phyloP scores from a whole-genome alignment of 1,139 yeast species.

The Geotrichum aggregatum region DNA sequence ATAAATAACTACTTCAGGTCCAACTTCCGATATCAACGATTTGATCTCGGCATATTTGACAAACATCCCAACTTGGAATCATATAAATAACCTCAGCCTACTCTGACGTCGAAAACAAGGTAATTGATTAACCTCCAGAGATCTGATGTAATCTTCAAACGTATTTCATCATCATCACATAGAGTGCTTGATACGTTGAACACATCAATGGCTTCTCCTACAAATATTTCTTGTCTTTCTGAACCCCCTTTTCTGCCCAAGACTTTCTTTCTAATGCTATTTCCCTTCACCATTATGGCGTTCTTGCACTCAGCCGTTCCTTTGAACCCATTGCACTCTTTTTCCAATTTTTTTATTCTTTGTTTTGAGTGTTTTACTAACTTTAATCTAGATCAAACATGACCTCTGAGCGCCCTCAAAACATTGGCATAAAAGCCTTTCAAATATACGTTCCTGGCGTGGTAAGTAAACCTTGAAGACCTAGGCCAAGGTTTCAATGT shows the following conservation, averaged over 20 bases:
- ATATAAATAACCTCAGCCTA: too few relatives aligned
- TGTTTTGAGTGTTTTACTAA: not conserved
- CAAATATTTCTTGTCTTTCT: not conserved
- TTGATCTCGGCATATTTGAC: too few relatives aligned
- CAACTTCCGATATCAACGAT: too few relatives aligned
- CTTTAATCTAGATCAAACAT: constrained; percentile 21
- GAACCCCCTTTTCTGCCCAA: not conserved
- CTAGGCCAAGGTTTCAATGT: not conserved
- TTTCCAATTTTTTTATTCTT: not conserved
- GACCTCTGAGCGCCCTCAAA: constrained; percentile 51
- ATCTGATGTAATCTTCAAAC: too few relatives aligned
- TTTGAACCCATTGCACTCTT: not conserved
- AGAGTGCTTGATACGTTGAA: too few relatives aligned
- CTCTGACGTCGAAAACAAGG: too few relatives aligned
- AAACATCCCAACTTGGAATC: too few relatives aligned
- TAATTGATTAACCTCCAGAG: too few relatives aligned
- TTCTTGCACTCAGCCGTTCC: not conserved
- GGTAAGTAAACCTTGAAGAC: constrained; percentile 33
- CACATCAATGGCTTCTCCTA: too few relatives aligned
- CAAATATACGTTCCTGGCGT: constrained; percentile 84
- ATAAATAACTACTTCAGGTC: too few relatives aligned
- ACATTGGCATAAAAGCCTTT: constrained; percentile 94
- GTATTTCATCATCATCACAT: too few relatives aligned
- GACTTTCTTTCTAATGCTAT: not conserved
- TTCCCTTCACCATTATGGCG: not conserved